A percentile compares a stretch with the other conserved stretches of the same genome.
Conservation (phyloP, 2,329 filamentous ascomycete species). For the Rhynchosporium secalis region DNA sequence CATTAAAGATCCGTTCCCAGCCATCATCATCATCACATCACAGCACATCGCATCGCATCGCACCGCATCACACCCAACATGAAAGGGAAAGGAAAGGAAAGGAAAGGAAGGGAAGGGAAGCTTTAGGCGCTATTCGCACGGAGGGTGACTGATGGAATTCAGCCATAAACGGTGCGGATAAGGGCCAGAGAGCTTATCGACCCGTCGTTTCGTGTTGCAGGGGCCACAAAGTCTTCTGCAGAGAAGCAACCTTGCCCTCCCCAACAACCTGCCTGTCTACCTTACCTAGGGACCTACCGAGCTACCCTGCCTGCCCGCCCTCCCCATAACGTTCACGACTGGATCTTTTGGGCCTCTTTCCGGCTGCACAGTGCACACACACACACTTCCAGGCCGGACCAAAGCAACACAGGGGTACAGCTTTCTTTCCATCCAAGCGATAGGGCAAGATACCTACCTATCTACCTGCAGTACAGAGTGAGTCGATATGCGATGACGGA, state of each 20-base stretch:
- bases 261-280: conserved; percentile 3
- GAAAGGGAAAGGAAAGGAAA: too few species aligned
- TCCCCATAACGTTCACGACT: conserved; percentile 2
- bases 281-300: too few species aligned
- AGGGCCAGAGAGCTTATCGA: conserved; percentile 13
- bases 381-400: conserved; percentile 1
- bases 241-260: conserved; percentile 21
- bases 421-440: background rate
- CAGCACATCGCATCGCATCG: conserved; percentile 11
- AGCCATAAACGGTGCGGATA: conserved; percentile 25
- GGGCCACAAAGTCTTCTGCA: conserved; percentile 8
- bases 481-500: background rate
- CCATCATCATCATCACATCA: conserved; percentile 7
- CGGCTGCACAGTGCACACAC: background rate
- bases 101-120: conserved; percentile 10
- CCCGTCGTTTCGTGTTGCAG: conserved; percentile 10
- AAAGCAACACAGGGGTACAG: background rate
- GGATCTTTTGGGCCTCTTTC: conserved; percentile 14
- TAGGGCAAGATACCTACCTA: background rate
- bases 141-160: conserved; percentile 14
- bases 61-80: too few species aligned
- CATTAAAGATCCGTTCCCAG: background rate
- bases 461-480: too few species aligned
- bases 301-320: background rate
- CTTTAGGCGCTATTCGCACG: conserved; percentile 20